phyloP scores from a whole-genome alignment of 805 yeast genomes.

The Kodamaea fukazawae region DNA sequence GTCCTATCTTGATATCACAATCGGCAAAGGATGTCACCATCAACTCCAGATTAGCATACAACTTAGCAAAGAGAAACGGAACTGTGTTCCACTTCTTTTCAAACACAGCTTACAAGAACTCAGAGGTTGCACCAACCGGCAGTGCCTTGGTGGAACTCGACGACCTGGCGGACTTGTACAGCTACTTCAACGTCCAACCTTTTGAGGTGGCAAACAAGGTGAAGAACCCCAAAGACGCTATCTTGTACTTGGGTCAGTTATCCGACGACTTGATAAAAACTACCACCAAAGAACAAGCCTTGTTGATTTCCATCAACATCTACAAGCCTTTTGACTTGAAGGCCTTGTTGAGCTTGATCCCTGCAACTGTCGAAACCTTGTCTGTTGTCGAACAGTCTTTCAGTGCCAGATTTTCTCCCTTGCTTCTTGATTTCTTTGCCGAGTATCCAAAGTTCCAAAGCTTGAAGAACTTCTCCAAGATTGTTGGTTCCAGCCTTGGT shows the following conservation, averaged over 20 bases:
- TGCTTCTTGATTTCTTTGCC: constrained; percentile 72
- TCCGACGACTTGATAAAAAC: constrained; percentile 41
- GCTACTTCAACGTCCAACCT: constrained; percentile 24
- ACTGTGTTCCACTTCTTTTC: constrained; percentile 71
- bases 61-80: constrained; percentile 48
- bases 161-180: constrained; percentile 21
- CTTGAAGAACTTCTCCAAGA: constrained; percentile 47
- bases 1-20: constrained; percentile 67
- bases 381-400: constrained; percentile 65
- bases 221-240: constrained; percentile 43
- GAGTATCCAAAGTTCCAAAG: constrained; percentile 47
- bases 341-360: constrained; percentile 49
- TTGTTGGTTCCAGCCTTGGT: constrained; percentile 50
- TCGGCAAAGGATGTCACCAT: constrained; percentile 50
- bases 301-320: constrained; percentile 56
- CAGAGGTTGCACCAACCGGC: constrained; percentile 9
- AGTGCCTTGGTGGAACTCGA: constrained; percentile 12
- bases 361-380: constrained; percentile 53
- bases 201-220: constrained; percentile 30
- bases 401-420: constrained; percentile 53
- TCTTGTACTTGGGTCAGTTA: constrained; percentile 64
- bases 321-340: constrained; percentile 71
- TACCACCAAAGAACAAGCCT: constrained; percentile 36
- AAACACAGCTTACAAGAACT: constrained; percentile 4
- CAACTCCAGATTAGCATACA: constrained; percentile 56